phyloP scores from a whole-genome alignment of 352 stramenopile species.

The Phytophthora boehmeriae region DNA sequence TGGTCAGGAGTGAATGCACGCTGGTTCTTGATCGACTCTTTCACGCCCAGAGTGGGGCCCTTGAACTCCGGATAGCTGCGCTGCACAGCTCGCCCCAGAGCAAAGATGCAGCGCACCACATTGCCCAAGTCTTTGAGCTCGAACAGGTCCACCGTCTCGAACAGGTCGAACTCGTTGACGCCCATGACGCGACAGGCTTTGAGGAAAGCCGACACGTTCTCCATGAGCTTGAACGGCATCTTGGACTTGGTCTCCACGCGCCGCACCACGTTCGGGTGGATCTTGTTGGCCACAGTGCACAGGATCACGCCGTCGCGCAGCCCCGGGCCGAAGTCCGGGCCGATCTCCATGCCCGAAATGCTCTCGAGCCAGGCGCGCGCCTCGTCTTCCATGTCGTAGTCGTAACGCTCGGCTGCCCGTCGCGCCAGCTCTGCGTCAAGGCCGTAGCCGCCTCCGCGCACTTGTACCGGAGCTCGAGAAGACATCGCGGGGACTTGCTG shows the following conservation, averaged over 20 bases:
- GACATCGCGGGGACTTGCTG: slow-evolving; percentile 18
- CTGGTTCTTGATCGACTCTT: slow-evolving; percentile 82
- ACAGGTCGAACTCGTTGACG: slow-evolving; percentile 91
- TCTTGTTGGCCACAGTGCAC: slow-evolving; percentile 85
- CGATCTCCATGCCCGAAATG: slow-evolving; percentile 78
- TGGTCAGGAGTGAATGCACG: slow-evolving; percentile 74
- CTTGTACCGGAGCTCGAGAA: slow-evolving; percentile 56
- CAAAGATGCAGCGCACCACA: slow-evolving; percentile 82
- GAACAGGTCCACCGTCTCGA: slow-evolving; percentile 91
- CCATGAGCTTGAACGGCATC: slow-evolving; percentile 94
- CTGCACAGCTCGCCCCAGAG: slow-evolving; percentile 75
- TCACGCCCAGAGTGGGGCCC: slow-evolving; percentile 80
- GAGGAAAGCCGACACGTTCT: slow-evolving; percentile 90
- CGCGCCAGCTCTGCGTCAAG: slow-evolving; percentile 90
- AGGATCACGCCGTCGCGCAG: slow-evolving; percentile 85
- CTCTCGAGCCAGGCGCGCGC: slow-evolving; percentile 87
- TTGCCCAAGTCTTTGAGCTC: slow-evolving; percentile 88
- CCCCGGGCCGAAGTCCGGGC: slow-evolving; percentile 77
- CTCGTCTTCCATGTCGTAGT: slow-evolving; percentile 88
- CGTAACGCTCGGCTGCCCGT: slow-evolving; percentile 86
- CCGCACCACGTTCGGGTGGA: slow-evolving; percentile 65
- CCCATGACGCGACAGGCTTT: slow-evolving; percentile 83
- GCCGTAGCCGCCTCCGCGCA: slow-evolving; percentile 82
- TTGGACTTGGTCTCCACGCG: slow-evolving; percentile 85
- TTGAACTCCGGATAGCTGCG: slow-evolving; percentile 75